Evolutionary conservation across 306 rosid genomes (phyloP).

Genomic region (Canavalia gladiata): DNA sequence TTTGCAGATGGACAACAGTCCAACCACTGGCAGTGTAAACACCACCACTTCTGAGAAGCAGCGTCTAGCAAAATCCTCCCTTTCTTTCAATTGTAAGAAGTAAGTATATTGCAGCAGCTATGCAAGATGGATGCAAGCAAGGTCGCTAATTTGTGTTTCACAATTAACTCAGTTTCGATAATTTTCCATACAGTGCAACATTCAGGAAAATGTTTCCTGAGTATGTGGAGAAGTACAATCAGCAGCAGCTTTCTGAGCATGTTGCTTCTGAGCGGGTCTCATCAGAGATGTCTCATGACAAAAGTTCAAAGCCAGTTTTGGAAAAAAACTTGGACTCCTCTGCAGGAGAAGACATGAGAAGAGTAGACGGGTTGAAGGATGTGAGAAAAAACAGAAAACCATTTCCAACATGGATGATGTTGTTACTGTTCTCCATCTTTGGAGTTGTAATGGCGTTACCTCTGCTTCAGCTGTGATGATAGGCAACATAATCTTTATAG

Average conservation of each 20-base stretch:
- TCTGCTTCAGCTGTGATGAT: conserved; percentile 80
- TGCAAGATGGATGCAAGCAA: conserved; percentile 25
- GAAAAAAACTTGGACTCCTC: conserved; percentile 61
- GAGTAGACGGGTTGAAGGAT: conserved; percentile 58
- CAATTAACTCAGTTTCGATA: conserved; percentile 23
- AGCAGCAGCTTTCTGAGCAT: conserved; percentile 71
- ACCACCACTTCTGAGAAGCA: conserved; percentile 86
- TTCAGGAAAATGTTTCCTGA: conserved; percentile 95
- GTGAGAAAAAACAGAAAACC: conserved; percentile 59
- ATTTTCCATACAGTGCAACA: conserved; percentile 66
- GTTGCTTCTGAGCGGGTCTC: conserved; percentile 60
- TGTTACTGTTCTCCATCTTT: conserved; percentile 83
- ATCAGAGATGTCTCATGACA: conserved; percentile 48
- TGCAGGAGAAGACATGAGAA: conserved; percentile 55
- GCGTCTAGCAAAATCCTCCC: conserved; percentile 89
- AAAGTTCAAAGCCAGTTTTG: conserved; percentile 56
- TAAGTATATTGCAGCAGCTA: conserved; percentile 53
- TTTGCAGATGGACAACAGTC: conserved; percentile 94
- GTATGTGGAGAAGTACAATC: conserved; percentile 87
- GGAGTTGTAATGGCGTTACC: conserved; percentile 97
- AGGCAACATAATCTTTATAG: conserved; percentile 33
- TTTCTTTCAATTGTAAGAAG: conserved; percentile 90
- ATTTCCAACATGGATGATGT: conserved; percentile 94
- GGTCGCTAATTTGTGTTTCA: conserved; percentile 35
- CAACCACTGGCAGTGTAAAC: conserved; percentile 96